These are phyloP conservation scores for Dictyostelium gargantuum DNA, from an alignment of 208 protist species.

Conservation along the genomic window DNA sequence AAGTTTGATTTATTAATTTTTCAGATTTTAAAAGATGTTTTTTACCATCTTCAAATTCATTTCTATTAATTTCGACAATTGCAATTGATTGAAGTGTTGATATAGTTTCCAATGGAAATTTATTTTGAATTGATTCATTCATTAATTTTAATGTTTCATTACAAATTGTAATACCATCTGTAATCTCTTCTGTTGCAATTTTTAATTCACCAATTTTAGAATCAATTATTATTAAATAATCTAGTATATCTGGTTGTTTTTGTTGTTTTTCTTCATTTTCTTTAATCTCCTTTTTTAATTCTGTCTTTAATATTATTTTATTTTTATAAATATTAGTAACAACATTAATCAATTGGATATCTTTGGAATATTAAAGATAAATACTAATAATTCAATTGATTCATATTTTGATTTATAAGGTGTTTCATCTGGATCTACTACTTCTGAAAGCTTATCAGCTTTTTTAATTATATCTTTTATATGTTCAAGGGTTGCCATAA, in stretches of 20 bases:
- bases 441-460: neutral
- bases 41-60: neutral
- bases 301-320: neutral
- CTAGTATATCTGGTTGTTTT: neutral
- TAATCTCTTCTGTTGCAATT: neutral
- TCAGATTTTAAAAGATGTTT: neutral
- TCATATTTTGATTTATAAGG: constrained; percentile 27
- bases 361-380: neutral
- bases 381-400: constrained; percentile 2
- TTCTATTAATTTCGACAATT: neutral
- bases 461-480: neutral
- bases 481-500: neutral
- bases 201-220: neutral
- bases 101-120: neutral
- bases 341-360: neutral
- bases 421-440: neutral
- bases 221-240: neutral
- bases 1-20: neutral
- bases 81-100: neutral
- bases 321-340: neutral
- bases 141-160: neutral
- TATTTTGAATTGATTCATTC: neutral
- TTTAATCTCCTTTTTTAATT: neutral
- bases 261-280: neutral
- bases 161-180: neutral